phyloP scores from a whole-genome alignment of 192 early-diverging fungal species.

The Backusella australiensis region DNA sequence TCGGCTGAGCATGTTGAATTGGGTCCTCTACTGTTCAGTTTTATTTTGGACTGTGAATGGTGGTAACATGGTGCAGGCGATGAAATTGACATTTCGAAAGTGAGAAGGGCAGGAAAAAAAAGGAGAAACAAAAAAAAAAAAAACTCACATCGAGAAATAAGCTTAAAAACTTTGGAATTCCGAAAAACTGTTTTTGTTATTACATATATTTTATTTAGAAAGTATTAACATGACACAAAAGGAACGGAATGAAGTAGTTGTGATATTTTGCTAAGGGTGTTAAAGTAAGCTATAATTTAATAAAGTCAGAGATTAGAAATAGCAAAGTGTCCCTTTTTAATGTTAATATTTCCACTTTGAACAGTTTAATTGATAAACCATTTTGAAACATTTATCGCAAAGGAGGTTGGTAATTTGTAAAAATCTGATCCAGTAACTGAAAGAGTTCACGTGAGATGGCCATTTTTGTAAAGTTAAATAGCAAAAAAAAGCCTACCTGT shows the following conservation, averaged over 20 bases:
- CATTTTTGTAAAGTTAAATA: too few relatives aligned
- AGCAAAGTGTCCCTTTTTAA: neutral
- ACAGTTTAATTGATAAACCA: neutral
- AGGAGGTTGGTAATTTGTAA: neutral
- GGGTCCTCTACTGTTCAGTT: neutral
- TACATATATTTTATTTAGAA: too few relatives aligned
- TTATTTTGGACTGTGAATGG: neutral
- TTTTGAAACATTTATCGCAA: neutral
- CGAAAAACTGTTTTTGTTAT: too few relatives aligned
- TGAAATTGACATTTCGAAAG: neutral
- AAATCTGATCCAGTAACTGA: neutral
- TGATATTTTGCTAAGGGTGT: too few relatives aligned
- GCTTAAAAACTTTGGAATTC: too few relatives aligned
- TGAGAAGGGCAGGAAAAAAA: neutral
- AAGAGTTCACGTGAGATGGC: neutral
- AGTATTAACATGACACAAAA: too few relatives aligned
- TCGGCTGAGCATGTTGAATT: neutral
- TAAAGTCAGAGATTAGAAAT: neutral
- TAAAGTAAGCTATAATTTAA: neutral
- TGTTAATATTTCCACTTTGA: neutral
- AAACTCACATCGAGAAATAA: neutral
- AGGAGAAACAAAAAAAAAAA: neutral
- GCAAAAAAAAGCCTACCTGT: neutral
- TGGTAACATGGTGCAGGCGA: slow-evolving; percentile 26
- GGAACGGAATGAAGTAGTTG: too few relatives aligned